Base-by-base conservation (phyloP, 352 stramenopile genomes). In the Phytophthora syringae region DNA sequence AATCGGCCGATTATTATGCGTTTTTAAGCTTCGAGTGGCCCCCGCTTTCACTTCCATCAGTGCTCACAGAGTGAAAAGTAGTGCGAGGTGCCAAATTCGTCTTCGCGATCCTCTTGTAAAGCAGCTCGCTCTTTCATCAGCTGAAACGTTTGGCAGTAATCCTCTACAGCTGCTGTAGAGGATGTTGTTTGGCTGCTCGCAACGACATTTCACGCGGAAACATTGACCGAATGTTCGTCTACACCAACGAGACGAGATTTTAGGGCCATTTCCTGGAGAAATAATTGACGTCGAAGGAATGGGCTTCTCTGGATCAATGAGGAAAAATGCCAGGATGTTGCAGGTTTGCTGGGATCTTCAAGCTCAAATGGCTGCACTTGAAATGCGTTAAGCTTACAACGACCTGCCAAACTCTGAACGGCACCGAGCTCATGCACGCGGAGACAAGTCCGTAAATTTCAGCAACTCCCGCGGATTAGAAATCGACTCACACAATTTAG, bases 261-360 rank as follows among this genome's bases (percentile, higher is more conserved):
- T 32, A 9, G 27, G 9, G 27, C 27, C 27, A 32, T 4, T 32
- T 32, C 27, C 7, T 32, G 27, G 74, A 24, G 74, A 63, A 2
- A 88, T 78, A 12, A 70, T 53, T 0, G 60, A 58, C 1, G 69
- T 84, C 27, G 74, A 86, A 16, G 68, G 59, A 16, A 82, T 67
- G 7, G 49, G 24, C 5, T 48, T 58, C 2, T 61, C 36, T 6
- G 72, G 77, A 21, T 88, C 65, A 16, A 88, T 40, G 9, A 86
- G 52, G 40, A 88, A 86, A 44, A 86, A 80, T 13, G 59, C 73
- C 16, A 83, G 21, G 61, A 86, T 85, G 43, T 83, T 84, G 39
- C 77, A 9, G 72, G 60, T 27, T 69, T 61, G 7, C 32, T 72
- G 12, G 52, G 21, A 49, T 82, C 74, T 10, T 49, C 36, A 10